phyloP scores from a whole-genome alignment of 257 asterid genomes.

The Misopates orontium region DNA sequence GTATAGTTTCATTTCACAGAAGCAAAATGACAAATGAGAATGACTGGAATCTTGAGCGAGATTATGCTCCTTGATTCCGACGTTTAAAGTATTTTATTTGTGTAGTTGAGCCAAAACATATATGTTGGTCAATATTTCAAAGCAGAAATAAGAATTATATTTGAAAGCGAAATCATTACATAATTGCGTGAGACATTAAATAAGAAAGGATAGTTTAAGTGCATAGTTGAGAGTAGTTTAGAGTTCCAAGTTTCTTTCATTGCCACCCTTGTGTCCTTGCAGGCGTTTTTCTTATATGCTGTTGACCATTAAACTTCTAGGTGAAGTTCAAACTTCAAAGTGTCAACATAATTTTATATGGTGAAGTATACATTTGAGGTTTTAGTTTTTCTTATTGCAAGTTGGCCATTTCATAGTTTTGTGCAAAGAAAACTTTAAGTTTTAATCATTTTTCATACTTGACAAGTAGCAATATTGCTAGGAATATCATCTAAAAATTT shows the following conservation, averaged over 20 bases:
- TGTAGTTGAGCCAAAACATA: conserved; percentile 19
- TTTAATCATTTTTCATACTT: neutral
- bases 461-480: conserved; percentile 7
- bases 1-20: neutral
- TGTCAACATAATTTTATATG: neutral
- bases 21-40: conserved; percentile 20
- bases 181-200: conserved; percentile 1
- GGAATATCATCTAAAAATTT: no score
- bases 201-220: conserved; percentile 12
- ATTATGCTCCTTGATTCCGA: conserved; percentile 1
- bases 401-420: neutral
- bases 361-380: neutral
- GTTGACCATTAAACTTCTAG: no score
- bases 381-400: neutral
- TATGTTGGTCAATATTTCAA: conserved; percentile 9
- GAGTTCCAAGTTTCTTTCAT: conserved; percentile 28
- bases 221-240: conserved; percentile 18
- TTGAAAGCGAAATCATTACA: conserved; percentile 48
- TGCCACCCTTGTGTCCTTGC: conserved; percentile 2
- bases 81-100: conserved; percentile 3
- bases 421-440: neutral
- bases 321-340: no score
- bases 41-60: conserved; percentile 11
- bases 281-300: no score
- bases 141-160: conserved; percentile 14